These are phyloP conservation scores for Aspergillus hancockii DNA, from an alignment of 495 filamentous ascomycete species.

Conservation along the genomic window DNA sequence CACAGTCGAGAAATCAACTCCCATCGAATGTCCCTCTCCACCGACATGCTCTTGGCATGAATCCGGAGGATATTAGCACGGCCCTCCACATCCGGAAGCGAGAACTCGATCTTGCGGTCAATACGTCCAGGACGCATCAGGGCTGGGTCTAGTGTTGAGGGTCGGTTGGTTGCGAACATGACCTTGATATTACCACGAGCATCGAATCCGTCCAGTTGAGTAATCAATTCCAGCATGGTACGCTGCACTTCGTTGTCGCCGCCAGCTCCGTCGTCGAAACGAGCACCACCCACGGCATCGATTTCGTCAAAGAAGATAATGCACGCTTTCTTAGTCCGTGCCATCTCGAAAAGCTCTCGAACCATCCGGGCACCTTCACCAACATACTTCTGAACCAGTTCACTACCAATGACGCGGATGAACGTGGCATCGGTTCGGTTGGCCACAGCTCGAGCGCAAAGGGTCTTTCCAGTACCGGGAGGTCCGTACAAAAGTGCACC, in stretches of 20 bases:
- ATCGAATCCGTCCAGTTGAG: constrained; percentile 97
- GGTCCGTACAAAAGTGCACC: constrained; percentile 96
- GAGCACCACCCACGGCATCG: constrained; percentile 95
- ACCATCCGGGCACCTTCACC: constrained; percentile 98
- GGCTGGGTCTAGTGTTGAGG: constrained; percentile 92
- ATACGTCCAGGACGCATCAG: constrained; percentile 97
- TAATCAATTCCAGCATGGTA: constrained; percentile 98
- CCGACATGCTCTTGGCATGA: constrained; percentile 99
- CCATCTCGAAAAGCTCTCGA: constrained; percentile 98
- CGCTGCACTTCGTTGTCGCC: constrained; percentile 99
- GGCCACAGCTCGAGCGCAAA: constrained; percentile 94
- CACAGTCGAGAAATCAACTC: constrained; percentile 95
- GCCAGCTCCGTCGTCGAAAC: constrained; percentile 96
- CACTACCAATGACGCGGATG: constrained; percentile 95
- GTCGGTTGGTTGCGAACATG: constrained; percentile 99
- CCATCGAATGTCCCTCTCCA: constrained; percentile 98
- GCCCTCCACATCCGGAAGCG: constrained; percentile 92
- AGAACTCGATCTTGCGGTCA: constrained; percentile 98
- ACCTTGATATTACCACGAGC: constrained; percentile 98
- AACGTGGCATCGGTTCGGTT: constrained; percentile 98
- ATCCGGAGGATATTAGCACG: constrained; percentile 97
- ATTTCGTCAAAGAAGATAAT: constrained; percentile 99
- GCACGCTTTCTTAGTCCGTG: constrained; percentile 98
- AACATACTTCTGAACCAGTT: constrained; percentile 98
- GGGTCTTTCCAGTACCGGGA: constrained; percentile 95